Conservation (phyloP, 352 stramenopile species). For the Thalassiosira oceanica region DNA sequence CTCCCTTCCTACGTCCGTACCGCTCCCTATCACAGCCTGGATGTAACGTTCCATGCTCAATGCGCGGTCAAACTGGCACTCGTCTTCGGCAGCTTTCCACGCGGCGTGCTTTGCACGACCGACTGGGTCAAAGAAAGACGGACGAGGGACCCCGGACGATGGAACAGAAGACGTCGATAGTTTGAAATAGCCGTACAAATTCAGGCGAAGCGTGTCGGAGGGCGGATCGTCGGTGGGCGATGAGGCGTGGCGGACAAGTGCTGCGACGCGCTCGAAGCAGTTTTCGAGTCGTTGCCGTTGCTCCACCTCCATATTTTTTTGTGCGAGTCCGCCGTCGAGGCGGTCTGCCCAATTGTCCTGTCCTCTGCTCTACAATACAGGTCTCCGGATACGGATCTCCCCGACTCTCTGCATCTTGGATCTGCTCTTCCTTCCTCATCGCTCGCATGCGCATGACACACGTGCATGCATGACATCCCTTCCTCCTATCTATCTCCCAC, state of each 20-base stretch:
- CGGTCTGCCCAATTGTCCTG: no score
- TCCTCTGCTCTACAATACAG: no score
- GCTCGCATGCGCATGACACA: no score
- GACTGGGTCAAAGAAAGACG: conserved; percentile 58
- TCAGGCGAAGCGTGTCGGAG: conserved; percentile 26
- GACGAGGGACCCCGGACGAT: neutral
- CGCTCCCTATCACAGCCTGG: conserved; percentile 23
- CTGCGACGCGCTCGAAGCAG: conserved; percentile 21
- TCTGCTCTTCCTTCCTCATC: no score
- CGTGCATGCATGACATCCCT: no score
- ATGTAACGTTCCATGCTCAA: conserved; percentile 59
- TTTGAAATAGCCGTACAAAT: conserved; percentile 56
- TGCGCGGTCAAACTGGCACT: conserved; percentile 15
- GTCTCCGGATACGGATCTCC: no score
- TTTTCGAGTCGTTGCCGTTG: no score
- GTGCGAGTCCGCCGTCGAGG: no score
- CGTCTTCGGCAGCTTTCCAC: conserved; percentile 32
- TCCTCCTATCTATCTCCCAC: no score
- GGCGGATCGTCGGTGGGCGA: neutral
- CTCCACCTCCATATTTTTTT: no score
- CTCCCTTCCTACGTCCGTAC: neutral
- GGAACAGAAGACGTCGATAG: conserved; percentile 13
- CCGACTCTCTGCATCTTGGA: no score
- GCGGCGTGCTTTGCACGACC: conserved; percentile 67
- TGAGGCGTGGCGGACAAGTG: conserved; percentile 19